A percentile compares a stretch with the other conserved stretches of the same genome.
Conservation (phyloP, 345 rosid species). For the Passiflora organensis region DNA sequence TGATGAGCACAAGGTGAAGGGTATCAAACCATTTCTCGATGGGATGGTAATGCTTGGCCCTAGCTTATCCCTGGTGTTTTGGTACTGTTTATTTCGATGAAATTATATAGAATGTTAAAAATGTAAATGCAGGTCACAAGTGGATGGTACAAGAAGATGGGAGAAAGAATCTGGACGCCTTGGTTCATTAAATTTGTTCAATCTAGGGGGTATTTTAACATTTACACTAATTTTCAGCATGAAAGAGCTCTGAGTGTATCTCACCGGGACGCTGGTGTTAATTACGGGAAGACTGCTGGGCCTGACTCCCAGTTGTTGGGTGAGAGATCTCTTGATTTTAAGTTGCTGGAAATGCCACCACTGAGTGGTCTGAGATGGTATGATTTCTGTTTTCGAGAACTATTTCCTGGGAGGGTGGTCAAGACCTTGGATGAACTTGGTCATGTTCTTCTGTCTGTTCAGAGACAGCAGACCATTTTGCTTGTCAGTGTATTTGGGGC, state of each 20-base stretch:
- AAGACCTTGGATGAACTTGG: constrained; percentile 56
- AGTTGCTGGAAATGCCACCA: constrained; percentile 43
- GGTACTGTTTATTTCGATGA: background rate
- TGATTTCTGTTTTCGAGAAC: constrained; percentile 87
- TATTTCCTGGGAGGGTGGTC: constrained; percentile 69
- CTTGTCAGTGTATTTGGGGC: constrained; percentile 57
- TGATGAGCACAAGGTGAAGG: constrained; percentile 69
- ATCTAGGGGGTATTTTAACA: constrained; percentile 73
- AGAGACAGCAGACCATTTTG: constrained; percentile 44
- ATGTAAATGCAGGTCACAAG: constrained; percentile 56
- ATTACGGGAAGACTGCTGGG: constrained; percentile 78
- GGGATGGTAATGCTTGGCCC: constrained; percentile 66
- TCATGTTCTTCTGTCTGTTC: constrained; percentile 56
- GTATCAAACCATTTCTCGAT: constrained; percentile 73
- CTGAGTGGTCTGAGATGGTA: constrained; percentile 75
- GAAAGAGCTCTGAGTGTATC: constrained; percentile 82
- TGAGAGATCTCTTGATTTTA: constrained; percentile 37
- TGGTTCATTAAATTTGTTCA: constrained; percentile 93
- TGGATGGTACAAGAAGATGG: constrained; percentile 88
- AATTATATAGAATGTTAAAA: constrained; percentile 7
- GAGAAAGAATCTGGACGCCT: constrained; percentile 97
- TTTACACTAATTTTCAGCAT: constrained; percentile 64
- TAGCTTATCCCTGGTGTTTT: background rate
- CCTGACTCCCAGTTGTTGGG: constrained; percentile 75
- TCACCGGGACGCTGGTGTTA: constrained; percentile 91